These are phyloP conservation scores for Chamaecrista fasciculata DNA, from an alignment of 306 rosid genomes.

Conservation along the genomic window DNA sequence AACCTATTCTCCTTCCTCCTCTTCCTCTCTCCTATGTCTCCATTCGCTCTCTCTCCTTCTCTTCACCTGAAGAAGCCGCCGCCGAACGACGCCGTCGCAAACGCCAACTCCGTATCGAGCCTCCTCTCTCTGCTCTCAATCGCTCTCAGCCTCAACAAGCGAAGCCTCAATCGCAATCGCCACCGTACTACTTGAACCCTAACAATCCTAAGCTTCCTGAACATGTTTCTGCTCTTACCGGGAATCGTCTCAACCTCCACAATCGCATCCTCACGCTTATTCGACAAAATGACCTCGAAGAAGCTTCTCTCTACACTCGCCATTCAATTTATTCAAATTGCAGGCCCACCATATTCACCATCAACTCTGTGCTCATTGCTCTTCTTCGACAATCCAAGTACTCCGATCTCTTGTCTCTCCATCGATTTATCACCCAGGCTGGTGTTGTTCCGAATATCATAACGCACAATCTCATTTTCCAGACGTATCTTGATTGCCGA, in stretches of 20 bases:
- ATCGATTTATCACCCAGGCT: constrained; percentile 88
- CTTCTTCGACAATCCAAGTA: constrained; percentile 84
- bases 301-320: constrained; percentile 86
- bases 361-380: constrained; percentile 76
- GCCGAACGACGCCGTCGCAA: constrained; percentile 95
- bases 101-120: constrained; percentile 95
- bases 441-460: constrained; percentile 84
- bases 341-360: constrained; percentile 88
- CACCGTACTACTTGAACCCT: constrained; percentile 66
- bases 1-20: background rate
- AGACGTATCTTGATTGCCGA: constrained; percentile 85
- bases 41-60: constrained; percentile 56
- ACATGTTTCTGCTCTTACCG: constrained; percentile 67
- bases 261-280: constrained; percentile 69
- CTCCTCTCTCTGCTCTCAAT: constrained; percentile 82
- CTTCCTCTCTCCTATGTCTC: constrained; percentile 34
- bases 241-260: constrained; percentile 82
- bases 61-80: constrained; percentile 90
- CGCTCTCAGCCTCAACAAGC: constrained; percentile 45
- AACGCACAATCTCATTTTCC: constrained; percentile 83
- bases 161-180: constrained; percentile 40
- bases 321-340: constrained; percentile 94
- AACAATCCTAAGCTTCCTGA: constrained; percentile 84
- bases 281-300: constrained; percentile 88
- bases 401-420: constrained; percentile 82